These are phyloP conservation scores for Neofusicoccum cordaticola DNA, from an alignment of 2,329 filamentous ascomycete genomes.

Conservation along the genomic window DNA sequence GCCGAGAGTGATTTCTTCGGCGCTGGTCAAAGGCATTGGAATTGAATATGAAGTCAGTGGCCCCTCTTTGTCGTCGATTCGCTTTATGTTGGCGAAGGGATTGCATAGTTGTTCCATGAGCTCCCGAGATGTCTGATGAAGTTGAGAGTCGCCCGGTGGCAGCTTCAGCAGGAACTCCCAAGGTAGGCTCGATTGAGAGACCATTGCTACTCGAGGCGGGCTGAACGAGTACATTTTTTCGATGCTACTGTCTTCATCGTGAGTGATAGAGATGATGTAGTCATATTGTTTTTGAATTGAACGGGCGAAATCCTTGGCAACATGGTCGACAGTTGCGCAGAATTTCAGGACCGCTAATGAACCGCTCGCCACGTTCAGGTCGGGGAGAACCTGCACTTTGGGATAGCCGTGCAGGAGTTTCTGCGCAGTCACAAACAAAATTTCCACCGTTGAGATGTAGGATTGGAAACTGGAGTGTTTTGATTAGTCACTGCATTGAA, in stretches of 20 bases:
- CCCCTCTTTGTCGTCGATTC: neutral
- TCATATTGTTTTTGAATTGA: constrained; percentile 14
- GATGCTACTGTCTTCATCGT: neutral
- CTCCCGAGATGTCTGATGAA: constrained; percentile 19
- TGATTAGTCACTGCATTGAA: neutral
- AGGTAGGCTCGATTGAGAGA: neutral
- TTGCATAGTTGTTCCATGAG: constrained; percentile 21
- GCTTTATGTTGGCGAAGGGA: constrained; percentile 16
- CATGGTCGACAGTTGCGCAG: constrained; percentile 16
- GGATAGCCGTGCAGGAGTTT: constrained; percentile 19
- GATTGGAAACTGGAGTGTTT: constrained; percentile 18
- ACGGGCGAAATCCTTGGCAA: neutral
- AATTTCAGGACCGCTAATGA: constrained; percentile 18
- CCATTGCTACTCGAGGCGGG: neutral
- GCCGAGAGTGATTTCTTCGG: neutral
- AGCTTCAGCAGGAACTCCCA: constrained; percentile 20
- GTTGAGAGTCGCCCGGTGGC: constrained; percentile 14
- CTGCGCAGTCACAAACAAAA: constrained; percentile 21
- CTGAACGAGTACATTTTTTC: neutral
- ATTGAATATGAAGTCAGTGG: neutral
- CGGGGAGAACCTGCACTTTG: constrained; percentile 1
- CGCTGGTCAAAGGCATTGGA: neutral
- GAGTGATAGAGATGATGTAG: neutral
- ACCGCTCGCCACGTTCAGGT: constrained; percentile 16
- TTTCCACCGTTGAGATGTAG: constrained; percentile 22